Evolutionary conservation across 2,329 filamentous ascomycete genomes (phyloP).

Genomic region (Sporothrix curviconia): DNA sequence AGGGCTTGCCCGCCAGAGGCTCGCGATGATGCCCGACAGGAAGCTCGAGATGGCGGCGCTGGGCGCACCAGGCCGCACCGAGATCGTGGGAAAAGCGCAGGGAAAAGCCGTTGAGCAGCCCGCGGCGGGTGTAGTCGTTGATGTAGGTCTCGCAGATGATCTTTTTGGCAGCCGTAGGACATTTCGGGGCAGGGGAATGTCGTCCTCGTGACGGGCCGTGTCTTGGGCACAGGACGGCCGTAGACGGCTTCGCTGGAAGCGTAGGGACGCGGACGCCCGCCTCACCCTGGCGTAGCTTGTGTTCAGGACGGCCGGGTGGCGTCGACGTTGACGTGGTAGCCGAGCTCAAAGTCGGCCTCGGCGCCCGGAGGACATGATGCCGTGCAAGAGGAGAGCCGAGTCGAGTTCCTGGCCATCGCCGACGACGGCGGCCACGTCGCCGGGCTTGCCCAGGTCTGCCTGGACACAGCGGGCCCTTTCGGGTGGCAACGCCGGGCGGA

Average conservation of each 20-base stretch:
- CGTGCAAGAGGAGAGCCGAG: constrained; percentile 45
- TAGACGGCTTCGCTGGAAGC: constrained; percentile 49
- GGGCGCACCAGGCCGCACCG: constrained; percentile 43
- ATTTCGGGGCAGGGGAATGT: constrained; percentile 44
- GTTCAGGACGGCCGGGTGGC: constrained; percentile 44
- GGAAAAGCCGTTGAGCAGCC: constrained; percentile 43
- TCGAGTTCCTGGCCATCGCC: constrained; percentile 28
- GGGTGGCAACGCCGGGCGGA: constrained; percentile 34
- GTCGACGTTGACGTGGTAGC: constrained; percentile 42
- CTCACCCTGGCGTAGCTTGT: constrained; percentile 38
- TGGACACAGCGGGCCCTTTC: constrained; percentile 38
- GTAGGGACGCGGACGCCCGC: constrained; percentile 43
- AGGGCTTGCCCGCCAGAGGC: constrained; percentile 41
- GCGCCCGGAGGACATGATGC: constrained; percentile 51
- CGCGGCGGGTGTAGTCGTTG: constrained; percentile 47
- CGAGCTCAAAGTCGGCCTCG: constrained; percentile 48
- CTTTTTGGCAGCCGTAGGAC: constrained; percentile 50
- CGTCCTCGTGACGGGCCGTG: constrained; percentile 39
- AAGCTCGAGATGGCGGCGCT: constrained; percentile 50
- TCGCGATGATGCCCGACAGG: constrained; percentile 49
- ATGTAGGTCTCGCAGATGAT: constrained; percentile 47
- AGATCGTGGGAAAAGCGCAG: constrained; percentile 48
- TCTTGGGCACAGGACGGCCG: constrained; percentile 35
- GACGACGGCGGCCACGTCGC: constrained; percentile 19
- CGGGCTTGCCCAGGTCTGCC: constrained; percentile 35